phyloP scores from a whole-genome alignment of 2,329 filamentous ascomycete genomes.

The Zalaria sp. region DNA sequence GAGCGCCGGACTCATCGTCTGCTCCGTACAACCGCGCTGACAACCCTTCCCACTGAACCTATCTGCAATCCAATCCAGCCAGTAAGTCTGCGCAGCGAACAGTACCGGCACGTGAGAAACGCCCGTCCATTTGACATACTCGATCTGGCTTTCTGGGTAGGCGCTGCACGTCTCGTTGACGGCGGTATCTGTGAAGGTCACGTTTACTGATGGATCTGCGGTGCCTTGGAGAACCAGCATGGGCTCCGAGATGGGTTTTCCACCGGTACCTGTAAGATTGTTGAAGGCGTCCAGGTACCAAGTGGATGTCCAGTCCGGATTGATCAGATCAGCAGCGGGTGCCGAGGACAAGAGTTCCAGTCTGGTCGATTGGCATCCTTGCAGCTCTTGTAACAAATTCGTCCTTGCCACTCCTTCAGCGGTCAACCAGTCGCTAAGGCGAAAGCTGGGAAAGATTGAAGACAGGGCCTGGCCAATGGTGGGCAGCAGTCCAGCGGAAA shows the following conservation, averaged over 20 bases:
- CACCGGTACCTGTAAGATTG: conserved; percentile 15
- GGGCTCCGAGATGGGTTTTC: conserved; percentile 20
- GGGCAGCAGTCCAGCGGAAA: background rate
- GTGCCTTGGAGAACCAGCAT: conserved; percentile 24
- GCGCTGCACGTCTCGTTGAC: conserved; percentile 13
- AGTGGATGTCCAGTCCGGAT: conserved; percentile 7
- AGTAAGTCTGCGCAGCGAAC: conserved; percentile 15
- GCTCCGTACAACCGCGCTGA: conserved; percentile 6
- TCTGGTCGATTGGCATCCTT: conserved; percentile 6
- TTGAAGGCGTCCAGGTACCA: conserved; percentile 11
- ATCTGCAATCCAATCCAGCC: conserved; percentile 17
- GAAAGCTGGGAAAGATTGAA: conserved; percentile 15
- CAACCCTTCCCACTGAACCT: conserved; percentile 11
- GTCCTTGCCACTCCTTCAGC: conserved; percentile 9
- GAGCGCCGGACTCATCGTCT: conserved; percentile 6
- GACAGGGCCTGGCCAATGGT: conserved; percentile 9
- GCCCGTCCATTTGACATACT: conserved; percentile 13
- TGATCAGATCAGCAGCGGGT: conserved; percentile 6
- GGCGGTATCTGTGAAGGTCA: conserved; percentile 8
- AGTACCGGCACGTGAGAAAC: conserved; percentile 17
- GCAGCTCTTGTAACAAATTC: conserved; percentile 9
- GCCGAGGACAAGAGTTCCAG: background rate
- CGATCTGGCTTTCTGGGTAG: conserved; percentile 8
- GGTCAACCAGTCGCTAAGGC: conserved; percentile 15
- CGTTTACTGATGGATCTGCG: conserved; percentile 10